phyloP scores from a whole-genome alignment of 495 filamentous ascomycete species.

The Penicillium nucicola region DNA sequence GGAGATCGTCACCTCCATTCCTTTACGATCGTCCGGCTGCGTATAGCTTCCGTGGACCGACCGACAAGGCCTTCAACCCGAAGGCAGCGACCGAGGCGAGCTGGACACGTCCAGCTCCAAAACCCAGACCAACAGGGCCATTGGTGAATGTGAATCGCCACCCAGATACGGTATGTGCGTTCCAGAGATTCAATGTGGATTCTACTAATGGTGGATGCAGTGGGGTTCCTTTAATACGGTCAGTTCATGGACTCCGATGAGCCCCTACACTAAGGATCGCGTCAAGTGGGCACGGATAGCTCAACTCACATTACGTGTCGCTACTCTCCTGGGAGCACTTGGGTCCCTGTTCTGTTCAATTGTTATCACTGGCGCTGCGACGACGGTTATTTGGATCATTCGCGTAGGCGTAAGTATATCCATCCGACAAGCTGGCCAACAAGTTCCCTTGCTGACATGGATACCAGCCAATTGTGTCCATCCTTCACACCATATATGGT shows the following conservation, averaged over 20 bases:
- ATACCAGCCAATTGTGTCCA: constrained; percentile 65
- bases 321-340: constrained; percentile 63
- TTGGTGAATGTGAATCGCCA: constrained; percentile 76
- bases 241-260: constrained; percentile 61
- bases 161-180: constrained; percentile 66
- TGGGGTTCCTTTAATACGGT: constrained; percentile 46
- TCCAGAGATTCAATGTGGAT: constrained; percentile 6
- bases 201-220: constrained; percentile 14
- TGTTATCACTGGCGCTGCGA: constrained; percentile 61
- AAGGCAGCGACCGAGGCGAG: constrained; percentile 77
- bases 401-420: constrained; percentile 64
- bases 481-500: constrained; percentile 68
- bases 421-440: no score
- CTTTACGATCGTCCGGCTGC: constrained; percentile 62
- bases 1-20: constrained; percentile 64
- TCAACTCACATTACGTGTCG: constrained; percentile 63
- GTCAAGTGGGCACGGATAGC: constrained; percentile 62
- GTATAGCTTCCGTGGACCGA: constrained; percentile 48
- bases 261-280: constrained; percentile 60
- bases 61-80: constrained; percentile 68
- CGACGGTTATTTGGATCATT: constrained; percentile 67
- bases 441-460: constrained; percentile 3
- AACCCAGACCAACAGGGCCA: constrained; percentile 67
- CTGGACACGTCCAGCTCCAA: constrained; percentile 50
- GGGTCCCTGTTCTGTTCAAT: constrained; percentile 72